Conservation (phyloP, 371 early-diverging fungal species). For the Saksenaea oblongispora region DNA sequence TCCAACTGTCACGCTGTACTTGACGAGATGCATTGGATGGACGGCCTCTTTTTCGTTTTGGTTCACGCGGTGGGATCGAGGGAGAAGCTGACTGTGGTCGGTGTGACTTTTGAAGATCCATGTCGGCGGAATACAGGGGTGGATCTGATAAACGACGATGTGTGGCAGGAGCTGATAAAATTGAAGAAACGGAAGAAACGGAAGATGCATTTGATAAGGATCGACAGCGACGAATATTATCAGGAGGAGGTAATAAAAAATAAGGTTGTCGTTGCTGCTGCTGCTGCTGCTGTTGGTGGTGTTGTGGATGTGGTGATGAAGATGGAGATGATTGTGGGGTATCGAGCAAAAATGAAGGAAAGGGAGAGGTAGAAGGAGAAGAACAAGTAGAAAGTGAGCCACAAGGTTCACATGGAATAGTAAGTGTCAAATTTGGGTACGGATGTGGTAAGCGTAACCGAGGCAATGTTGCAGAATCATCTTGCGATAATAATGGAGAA, state of each 20-base stretch:
- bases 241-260: constrained; percentile 21
- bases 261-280: constrained; percentile 9
- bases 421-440: constrained; percentile 11
- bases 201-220: constrained; percentile 38
- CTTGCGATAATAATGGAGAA: neutral
- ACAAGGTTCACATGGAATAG: constrained; percentile 12
- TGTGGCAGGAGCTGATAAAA: constrained; percentile 9
- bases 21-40: constrained; percentile 42
- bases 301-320: constrained; percentile 1
- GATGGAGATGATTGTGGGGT: constrained; percentile 25
- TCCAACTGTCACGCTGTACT: constrained; percentile 25
- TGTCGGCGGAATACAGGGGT: constrained; percentile 24
- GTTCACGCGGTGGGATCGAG: constrained; percentile 14
- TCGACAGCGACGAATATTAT: constrained; percentile 19
- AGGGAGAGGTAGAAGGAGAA: constrained; percentile 16
- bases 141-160: constrained; percentile 30
- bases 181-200: constrained; percentile 2
- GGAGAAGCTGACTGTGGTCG: constrained; percentile 14
- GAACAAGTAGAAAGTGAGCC: constrained; percentile 10
- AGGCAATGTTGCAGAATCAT: neutral
- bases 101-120: constrained; percentile 8
- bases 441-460: constrained; percentile 10
- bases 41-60: constrained; percentile 44
- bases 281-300: neutral
- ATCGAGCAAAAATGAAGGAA: constrained; percentile 12